A percentile compares a stretch with the other conserved stretches of the same genome.
Conservation (phyloP, 2,329 filamentous ascomycete genomes). For the Trichoderma oligosporum region DNA sequence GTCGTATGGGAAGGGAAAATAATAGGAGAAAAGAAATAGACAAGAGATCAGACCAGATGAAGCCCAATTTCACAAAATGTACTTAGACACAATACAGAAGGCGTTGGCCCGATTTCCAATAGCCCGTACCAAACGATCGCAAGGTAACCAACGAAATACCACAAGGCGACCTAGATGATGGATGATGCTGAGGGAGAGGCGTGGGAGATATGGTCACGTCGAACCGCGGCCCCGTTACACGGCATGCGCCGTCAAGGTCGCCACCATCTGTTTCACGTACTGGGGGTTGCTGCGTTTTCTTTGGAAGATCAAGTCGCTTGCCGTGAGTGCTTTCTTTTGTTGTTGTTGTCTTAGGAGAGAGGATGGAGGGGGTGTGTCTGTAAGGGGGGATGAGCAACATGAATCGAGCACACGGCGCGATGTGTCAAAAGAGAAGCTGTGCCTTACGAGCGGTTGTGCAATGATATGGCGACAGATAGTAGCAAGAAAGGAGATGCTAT, state of each 20-base stretch:
- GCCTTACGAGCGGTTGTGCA: constrained; percentile 10
- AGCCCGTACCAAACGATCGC: neutral
- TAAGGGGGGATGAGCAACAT: neutral
- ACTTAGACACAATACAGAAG: neutral
- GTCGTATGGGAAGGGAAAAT: neutral
- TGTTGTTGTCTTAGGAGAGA: neutral
- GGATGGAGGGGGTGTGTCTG: neutral
- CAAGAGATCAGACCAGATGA: neutral
- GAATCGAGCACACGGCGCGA: neutral
- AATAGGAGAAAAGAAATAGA: neutral
- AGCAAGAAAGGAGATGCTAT: neutral
- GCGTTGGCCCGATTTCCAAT: neutral
- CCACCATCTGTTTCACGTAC: constrained; percentile 17
- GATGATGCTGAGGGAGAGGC: neutral
- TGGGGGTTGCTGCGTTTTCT: constrained; percentile 15
- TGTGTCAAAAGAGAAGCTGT: constrained; percentile 6
- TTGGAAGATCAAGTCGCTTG: constrained; percentile 20
- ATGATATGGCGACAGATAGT: neutral
- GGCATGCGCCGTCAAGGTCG: constrained; percentile 13
- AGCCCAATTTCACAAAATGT: neutral
- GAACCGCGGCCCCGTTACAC: neutral
- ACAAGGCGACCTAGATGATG: neutral
- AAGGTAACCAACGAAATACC: neutral
- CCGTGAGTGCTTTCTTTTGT: neutral
- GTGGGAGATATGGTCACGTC: neutral